phyloP scores from a whole-genome alignment of 176 grass and related monocot species.

The Paspalum notatum region DNA sequence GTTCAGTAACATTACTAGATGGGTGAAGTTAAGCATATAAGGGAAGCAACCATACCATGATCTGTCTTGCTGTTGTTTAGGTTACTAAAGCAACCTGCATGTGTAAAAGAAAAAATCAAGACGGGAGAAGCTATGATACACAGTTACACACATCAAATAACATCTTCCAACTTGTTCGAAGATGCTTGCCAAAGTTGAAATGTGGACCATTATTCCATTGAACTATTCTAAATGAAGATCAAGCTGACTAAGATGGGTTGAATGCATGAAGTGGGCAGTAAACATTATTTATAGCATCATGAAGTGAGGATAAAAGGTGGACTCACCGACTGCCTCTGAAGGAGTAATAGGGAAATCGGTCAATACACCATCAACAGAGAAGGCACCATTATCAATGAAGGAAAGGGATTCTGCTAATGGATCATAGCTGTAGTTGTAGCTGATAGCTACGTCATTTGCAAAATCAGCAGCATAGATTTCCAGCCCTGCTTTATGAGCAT shows the following conservation, averaged over 20 bases:
- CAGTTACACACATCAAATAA: background rate
- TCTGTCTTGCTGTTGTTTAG: constrained; percentile 67
- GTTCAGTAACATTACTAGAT: constrained; percentile 40
- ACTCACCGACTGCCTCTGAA: constrained; percentile 66
- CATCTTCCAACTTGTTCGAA: background rate
- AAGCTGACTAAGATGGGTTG: background rate
- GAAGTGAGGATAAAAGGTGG: constrained; percentile 20
- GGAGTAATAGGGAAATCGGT: constrained; percentile 85
- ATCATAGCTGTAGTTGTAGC: constrained; percentile 98
- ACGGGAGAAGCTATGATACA: constrained; percentile 5
- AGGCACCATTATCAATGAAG: constrained; percentile 72
- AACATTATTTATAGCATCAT: background rate
- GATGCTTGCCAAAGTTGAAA: background rate
- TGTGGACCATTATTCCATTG: background rate
- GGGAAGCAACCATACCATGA: constrained; percentile 54
- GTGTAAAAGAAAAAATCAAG: constrained; percentile 18
- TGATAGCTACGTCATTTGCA: constrained; percentile 66
- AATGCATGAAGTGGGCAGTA: too few relatives aligned
- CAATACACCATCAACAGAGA: constrained; percentile 83
- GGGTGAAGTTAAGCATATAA: background rate
- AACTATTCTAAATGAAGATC: constrained; percentile 5
- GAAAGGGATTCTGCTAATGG: constrained; percentile 70
- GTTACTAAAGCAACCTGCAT: constrained; percentile 76
- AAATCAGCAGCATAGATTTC: constrained; percentile 85
- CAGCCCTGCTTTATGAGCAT: constrained; percentile 81